phyloP scores from a whole-genome alignment of 345 rosid genomes.

The Rhodamnia rubescens region DNA sequence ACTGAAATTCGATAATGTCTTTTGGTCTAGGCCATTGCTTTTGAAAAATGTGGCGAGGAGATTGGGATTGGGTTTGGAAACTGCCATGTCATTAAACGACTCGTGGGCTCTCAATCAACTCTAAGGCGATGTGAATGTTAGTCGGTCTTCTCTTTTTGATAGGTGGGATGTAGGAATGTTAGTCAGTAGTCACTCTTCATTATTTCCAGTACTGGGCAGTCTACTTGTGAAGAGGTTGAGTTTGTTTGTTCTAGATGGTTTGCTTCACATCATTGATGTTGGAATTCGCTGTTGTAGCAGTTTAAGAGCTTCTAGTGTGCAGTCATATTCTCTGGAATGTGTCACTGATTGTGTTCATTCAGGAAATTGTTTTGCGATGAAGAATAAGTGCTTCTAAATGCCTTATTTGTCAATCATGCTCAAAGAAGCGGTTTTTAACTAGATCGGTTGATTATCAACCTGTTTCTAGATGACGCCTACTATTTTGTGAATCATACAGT shows the following conservation, averaged over 20 bases:
- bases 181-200: neutral
- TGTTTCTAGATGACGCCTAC: neutral
- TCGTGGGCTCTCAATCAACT: neutral
- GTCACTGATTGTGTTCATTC: neutral
- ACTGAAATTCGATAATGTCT: neutral
- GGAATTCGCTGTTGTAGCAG: neutral
- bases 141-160: neutral
- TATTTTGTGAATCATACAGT: neutral
- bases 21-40: neutral
- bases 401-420: neutral
- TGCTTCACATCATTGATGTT: neutral
- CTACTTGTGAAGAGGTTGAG: neutral
- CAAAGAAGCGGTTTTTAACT: neutral
- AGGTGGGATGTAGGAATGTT: neutral
- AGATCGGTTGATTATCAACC: neutral
- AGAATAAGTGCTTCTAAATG: neutral
- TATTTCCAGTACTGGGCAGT: neutral
- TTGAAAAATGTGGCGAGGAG: neutral
- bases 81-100: neutral
- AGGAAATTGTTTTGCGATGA: neutral
- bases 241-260: neutral
- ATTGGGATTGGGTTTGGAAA: neutral
- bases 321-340: neutral
- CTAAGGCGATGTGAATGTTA: neutral
- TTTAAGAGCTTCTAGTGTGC: neutral